These are phyloP conservation scores for Aspergillus ustus DNA, from an alignment of 2,329 filamentous ascomycete species.

Conservation along the genomic window DNA sequence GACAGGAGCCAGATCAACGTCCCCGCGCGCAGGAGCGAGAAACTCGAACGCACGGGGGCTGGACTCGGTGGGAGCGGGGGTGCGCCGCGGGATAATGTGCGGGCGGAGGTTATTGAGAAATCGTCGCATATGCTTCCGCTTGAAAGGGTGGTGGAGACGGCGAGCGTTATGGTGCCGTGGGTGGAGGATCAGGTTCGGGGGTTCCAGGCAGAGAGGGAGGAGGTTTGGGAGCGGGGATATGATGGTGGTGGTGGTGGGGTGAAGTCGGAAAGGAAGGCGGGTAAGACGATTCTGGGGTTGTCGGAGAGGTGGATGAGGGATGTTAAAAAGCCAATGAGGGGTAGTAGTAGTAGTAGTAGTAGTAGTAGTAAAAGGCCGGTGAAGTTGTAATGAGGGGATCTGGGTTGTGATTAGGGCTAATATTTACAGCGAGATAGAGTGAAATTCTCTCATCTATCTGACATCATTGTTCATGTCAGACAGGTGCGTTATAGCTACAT, in stretches of 20 bases:
- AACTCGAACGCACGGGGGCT: neutral
- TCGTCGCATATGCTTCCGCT: neutral
- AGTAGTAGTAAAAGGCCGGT: neutral
- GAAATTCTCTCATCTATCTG: too few relatives aligned
- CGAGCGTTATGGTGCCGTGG: neutral
- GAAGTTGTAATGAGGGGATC: neutral
- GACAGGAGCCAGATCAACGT: neutral
- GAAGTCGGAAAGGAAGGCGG: neutral
- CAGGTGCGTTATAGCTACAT: too few relatives aligned
- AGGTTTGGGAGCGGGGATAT: too few relatives aligned
- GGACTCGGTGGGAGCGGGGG: neutral
- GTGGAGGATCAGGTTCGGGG: neutral
- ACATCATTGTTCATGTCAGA: too few relatives aligned
- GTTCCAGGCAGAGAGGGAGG: neutral
- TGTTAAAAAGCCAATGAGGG: neutral
- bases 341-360: too few relatives aligned
- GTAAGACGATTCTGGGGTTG: neutral
- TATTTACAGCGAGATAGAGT: too few relatives aligned
- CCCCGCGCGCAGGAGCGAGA: neutral
- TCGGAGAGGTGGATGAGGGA: neutral
- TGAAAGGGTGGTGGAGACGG: neutral
- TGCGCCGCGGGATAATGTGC: neutral
- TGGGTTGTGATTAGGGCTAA: too few relatives aligned
- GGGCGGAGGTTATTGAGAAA: neutral
- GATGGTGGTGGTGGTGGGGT: neutral